Percentiles rank a stretch among this genome's conserved stretches.
phyloP scores from a whole-genome alignment of 2,329 filamentous ascomycete genomes.

The Phoma herbarum region DNA sequence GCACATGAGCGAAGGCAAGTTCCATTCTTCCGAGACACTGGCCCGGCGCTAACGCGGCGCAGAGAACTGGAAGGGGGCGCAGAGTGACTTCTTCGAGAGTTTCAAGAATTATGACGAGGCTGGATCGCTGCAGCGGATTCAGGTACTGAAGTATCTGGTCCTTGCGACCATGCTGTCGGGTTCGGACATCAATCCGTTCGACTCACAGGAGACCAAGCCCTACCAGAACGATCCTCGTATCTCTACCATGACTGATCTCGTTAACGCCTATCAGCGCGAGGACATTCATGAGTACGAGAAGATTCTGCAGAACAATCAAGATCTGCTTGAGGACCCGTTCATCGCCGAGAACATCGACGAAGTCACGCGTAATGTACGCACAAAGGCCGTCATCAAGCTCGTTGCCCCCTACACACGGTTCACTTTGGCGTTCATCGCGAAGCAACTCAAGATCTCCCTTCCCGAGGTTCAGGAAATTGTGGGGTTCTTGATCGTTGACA shows the following conservation, averaged over 20 bases:
- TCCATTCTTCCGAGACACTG: conserved; percentile 20
- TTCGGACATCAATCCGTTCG: conserved; percentile 97
- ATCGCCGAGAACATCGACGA: conserved; percentile 99
- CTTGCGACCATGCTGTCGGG: conserved; percentile 98
- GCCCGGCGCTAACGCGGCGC: conserved; percentile 34
- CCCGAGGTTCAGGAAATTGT: conserved; percentile 93
- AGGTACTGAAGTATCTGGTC: conserved; percentile 96
- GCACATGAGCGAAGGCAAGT: conserved; percentile 89
- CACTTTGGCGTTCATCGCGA: conserved; percentile 85
- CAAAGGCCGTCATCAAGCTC: conserved; percentile 90
- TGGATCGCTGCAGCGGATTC: conserved; percentile 92
- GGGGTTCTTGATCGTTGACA: conserved; percentile 91
- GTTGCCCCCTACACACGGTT: conserved; percentile 96
- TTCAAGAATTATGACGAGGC: conserved; percentile 99
- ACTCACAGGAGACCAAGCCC: conserved; percentile 97
- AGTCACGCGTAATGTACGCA: conserved; percentile 97
- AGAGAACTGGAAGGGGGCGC: conserved; percentile 98
- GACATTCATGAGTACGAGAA: conserved; percentile 92
- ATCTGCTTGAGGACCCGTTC: conserved; percentile 89
- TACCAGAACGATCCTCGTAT: conserved; percentile 97
- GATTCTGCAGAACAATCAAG: conserved; percentile 85
- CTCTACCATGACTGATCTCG: conserved; percentile 94
- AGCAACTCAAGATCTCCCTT: conserved; percentile 84
- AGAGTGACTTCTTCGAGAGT: conserved; percentile 97
- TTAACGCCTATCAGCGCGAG: conserved; percentile 94